Base-by-base conservation (phyloP, 495 filamentous ascomycete species). In the Penicillium waksmanii region DNA sequence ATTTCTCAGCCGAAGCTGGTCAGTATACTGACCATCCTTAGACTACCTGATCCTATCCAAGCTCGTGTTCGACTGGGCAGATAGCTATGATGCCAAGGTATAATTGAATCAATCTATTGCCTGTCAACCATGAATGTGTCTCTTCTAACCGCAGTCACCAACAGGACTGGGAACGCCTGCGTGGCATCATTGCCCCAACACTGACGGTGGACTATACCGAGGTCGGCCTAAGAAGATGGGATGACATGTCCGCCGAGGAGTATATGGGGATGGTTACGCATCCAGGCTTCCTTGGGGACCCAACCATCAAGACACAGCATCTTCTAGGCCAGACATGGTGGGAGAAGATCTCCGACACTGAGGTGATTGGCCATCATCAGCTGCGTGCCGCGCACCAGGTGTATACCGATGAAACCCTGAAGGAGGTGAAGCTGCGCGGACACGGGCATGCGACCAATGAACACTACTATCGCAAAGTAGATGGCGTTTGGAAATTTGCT, bases 401-500 rank as follows among this genome's bases (percentile, higher is more conserved):
- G 13, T 75, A 77, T 36, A 67, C 69, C 11, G 64, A 70, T 27
- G 52, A 33, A 1, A 57, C 51, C 1, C 18, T 73, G 47, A 46
- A 69, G 36, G 65, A 65, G 33, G 73, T 79, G 5, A 71, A 66
- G 51, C 52, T 69, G 15, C 75, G 77, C 21, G 78, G 77, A 0
- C 89, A 93, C 65, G 84, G 82, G 15, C 89, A 93, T 74, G 84
- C 82, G 53, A 85, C 84, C 56, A 90, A 88, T 69, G 82, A 82
- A 63, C 86, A 90, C 68, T 89, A 84, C 70, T 93, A 93, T 72
- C 80, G 77, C 55, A 92, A 89, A 81, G 76, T 91, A 19, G 75
- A 91, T 62, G 89, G 89, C 5, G 84, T 86, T 57, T 93, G 90
- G 90, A 94, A 92, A 76, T 91, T 92, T 72, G 89, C 89, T 2